These are phyloP conservation scores for Sporothrix pallida DNA, from an alignment of 2,329 filamentous ascomycete species.

Conservation along the genomic window DNA sequence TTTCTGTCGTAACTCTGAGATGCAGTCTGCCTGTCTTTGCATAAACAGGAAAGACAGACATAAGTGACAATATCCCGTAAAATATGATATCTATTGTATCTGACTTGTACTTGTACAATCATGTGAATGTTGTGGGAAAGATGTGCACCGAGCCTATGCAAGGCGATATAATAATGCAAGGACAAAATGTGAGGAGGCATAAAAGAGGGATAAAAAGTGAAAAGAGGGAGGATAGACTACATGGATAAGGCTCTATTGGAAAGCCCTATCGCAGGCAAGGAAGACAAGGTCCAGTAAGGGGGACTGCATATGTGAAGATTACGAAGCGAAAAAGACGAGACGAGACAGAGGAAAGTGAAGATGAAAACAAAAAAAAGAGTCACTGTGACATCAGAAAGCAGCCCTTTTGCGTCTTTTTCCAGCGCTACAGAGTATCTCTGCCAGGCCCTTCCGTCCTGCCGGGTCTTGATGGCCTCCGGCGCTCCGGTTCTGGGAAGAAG, in stretches of 20 bases:
- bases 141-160: constrained; percentile 14
- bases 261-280: neutral
- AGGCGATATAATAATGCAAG: neutral
- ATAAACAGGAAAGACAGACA: constrained; percentile 21
- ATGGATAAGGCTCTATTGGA: no score
- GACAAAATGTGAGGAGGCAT: neutral
- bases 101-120: no score
- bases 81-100: no score
- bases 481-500: neutral
- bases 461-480: neutral
- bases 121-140: neutral
- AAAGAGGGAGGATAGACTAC: neutral
- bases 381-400: constrained; percentile 22
- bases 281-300: neutral
- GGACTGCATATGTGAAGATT: constrained; percentile 11
- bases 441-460: neutral
- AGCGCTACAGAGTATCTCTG: neutral
- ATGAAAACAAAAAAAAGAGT: constrained; percentile 10
- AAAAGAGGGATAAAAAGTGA: neutral
- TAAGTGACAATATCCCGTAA: no score
- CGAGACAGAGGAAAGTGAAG: neutral
- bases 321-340: constrained; percentile 10
- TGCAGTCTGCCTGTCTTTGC: neutral
- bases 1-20: neutral
- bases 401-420: neutral